A percentile compares a stretch with the other conserved stretches of the same genome.
phyloP scores from a whole-genome alignment of 768 basidiomycete genomes.

The Naganishia vaughanmartiniae region DNA sequence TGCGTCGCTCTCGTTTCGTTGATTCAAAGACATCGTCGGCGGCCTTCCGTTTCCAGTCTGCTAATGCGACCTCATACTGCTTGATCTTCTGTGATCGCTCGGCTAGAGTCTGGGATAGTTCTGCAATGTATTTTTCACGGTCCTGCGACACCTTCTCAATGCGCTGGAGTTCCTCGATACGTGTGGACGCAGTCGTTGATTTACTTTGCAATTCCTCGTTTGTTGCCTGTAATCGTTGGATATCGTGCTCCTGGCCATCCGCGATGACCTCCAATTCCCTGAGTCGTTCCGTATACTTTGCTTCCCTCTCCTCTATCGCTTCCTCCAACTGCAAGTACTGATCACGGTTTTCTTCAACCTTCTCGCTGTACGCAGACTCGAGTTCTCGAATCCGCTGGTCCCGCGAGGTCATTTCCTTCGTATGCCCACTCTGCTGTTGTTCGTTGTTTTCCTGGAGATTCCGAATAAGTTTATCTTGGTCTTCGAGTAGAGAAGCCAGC shows the following conservation, averaged over 20 bases:
- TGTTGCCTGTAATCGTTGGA: not conserved
- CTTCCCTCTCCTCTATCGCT: slow-evolving; percentile 17
- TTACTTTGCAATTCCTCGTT: not conserved
- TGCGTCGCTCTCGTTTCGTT: slow-evolving; percentile 14
- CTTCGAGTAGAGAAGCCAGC: not conserved
- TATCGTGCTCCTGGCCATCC: slow-evolving; percentile 1
- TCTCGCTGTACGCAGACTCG: slow-evolving; percentile 5
- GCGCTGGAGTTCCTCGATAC: not conserved
- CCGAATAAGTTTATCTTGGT: not conserved
- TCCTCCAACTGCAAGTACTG: slow-evolving; percentile 18
- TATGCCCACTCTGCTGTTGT: not conserved
- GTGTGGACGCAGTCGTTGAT: not conserved
- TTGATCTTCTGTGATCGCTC: not conserved
- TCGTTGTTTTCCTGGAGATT: not conserved
- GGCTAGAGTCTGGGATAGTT: not conserved
- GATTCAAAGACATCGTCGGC: slow-evolving; percentile 15
- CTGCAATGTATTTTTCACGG: not conserved
- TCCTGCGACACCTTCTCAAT: not conserved
- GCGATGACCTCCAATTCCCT: not conserved
- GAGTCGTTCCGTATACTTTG: slow-evolving; percentile 5
- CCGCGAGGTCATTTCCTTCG: not conserved
- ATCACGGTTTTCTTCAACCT: slow-evolving; percentile 1
- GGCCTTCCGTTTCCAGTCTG: slow-evolving; percentile 1
- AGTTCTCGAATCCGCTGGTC: slow-evolving; percentile 12
- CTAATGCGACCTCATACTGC: not conserved